Base-by-base conservation (phyloP, 768 basidiomycete genomes). In the Suillus lakei region DNA sequence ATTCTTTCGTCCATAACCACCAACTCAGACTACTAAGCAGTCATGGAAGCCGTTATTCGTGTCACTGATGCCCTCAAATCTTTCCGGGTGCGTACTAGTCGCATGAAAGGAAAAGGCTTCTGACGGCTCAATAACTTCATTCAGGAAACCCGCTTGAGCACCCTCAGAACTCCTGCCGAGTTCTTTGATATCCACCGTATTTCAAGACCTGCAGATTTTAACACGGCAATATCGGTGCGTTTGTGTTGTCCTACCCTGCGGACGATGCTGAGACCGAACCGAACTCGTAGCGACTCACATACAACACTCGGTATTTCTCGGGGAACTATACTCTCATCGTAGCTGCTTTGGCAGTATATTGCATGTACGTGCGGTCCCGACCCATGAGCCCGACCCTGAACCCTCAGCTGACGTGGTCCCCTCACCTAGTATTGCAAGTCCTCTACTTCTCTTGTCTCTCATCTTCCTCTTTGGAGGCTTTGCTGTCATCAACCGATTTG, bases 391-490 rank as follows among this genome's bases (percentile, higher is more conserved):
- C 51, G 9, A 58, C 23, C 56, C 56, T 26, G 36, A 39, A 28
- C 51, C 26, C 23, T 23, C 9, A 23, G 23, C 62, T 53, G 39
- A 50, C 1, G 2, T 9, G 12, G 2, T 50, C 21, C 32, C 16
- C n/a, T 26, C 54, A 10, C 34, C 15, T 66, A 95, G 94, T 68
- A 77, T 99, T 70, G 93, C 91, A 63, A 96, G 92, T 77, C 86
- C 85, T n/a, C 78, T 87, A 50, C 88, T 99, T 44, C 85, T 98
- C 70, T 81, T 95, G 73, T 89, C 96, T 6, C 81, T 98, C 67
- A 84, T 81, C 26, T 96, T 99, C 85, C 88, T 99, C 68, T 87
- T 96, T 66, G 93, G 95, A 39, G 97, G 97, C 6, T 98, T 98
- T 80, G 77, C 88, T 26, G 86, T 87, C 48, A 96, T 98, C 79